Conservation (phyloP, 2,329 filamentous ascomycete genomes). For the Paramyrothecium sp. region DNA sequence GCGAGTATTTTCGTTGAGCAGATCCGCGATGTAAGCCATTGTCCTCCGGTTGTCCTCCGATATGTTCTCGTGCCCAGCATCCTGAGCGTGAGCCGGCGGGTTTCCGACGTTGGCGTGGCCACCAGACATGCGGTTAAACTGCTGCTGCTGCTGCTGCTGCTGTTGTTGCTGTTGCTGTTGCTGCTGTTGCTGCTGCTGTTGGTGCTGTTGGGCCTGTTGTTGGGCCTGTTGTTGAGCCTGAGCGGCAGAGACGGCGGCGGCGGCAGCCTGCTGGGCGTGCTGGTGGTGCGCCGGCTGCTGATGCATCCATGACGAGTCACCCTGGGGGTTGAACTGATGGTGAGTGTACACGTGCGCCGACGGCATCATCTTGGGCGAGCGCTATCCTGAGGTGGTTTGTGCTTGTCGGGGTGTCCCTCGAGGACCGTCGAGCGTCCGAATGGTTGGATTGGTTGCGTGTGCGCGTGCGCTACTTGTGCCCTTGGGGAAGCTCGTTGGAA, state of each 20-base stretch:
- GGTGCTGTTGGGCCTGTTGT: conserved; percentile 4
- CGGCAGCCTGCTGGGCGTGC: conserved; percentile 54
- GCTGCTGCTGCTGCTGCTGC: conserved; percentile 51
- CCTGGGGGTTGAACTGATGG: conserved; percentile 63
- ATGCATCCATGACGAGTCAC: conserved; percentile 66
- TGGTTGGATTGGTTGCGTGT: not conserved
- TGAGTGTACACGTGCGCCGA: conserved; percentile 66
- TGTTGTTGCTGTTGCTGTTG: conserved; percentile 39
- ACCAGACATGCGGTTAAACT: conserved; percentile 73
- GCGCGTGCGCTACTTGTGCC: not conserved
- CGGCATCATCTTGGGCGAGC: conserved; percentile 54
- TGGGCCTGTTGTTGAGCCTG: conserved; percentile 42
- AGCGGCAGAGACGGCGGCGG: conserved; percentile 39
- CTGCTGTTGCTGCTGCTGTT: conserved; percentile 43
- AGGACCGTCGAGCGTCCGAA: not conserved
- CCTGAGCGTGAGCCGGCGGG: conserved; percentile 49
- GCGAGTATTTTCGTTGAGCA: conserved; percentile 81
- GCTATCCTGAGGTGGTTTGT: not conserved
- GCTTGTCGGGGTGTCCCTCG: not conserved
- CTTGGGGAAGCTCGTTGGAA: not conserved
- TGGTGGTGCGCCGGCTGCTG: conserved; percentile 60
- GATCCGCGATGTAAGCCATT: conserved; percentile 88
- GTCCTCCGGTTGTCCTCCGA: conserved; percentile 91
- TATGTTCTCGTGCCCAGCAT: conserved; percentile 63
- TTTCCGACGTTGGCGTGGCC: conserved; percentile 53